phyloP scores from a whole-genome alignment of 108 stramenopile species.

The Cyclotella kingstonii region DNA sequence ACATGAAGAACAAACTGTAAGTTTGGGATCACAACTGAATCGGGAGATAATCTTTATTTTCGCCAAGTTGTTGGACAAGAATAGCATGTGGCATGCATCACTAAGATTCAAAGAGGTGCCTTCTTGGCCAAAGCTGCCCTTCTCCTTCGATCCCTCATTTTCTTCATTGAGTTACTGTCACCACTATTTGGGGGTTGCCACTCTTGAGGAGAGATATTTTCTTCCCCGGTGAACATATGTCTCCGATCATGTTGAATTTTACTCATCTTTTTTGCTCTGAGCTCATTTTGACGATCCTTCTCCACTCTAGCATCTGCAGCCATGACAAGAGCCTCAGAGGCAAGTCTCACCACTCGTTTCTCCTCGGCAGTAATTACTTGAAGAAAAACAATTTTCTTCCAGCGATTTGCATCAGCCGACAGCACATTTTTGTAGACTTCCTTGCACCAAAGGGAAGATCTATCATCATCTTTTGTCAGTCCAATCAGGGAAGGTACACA shows the following conservation, averaged over 20 bases:
- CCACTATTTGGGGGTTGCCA: background rate
- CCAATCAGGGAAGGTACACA: background rate
- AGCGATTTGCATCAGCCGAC: conserved; percentile 6
- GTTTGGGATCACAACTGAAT: too few species aligned
- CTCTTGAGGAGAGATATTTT: background rate
- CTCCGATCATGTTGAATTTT: conserved; percentile 1
- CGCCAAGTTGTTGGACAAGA: too few species aligned
- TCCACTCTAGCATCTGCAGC: background rate
- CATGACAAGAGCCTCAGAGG: background rate
- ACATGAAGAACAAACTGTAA: too few species aligned
- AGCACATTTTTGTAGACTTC: conserved; percentile 2
- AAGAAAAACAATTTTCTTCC: conserved; percentile 12
- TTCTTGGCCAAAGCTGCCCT: conserved; percentile 1
- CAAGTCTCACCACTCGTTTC: conserved; percentile 5
- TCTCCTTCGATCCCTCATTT: conserved; percentile 10
- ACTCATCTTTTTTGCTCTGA: conserved; percentile 6
- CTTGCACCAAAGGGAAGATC: conserved; percentile 12
- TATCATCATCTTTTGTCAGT: background rate
- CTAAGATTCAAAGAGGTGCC: too few species aligned
- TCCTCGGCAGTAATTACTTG: conserved; percentile 13
- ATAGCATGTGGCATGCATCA: too few species aligned
- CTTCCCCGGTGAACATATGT: background rate
- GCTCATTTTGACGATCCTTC: conserved; percentile 6
- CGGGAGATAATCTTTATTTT: too few species aligned
- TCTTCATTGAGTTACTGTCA: conserved; percentile 8